Base-by-base conservation (phyloP, 2,329 filamentous ascomycete genomes). In the Orbilia blumenaviensis region DNA sequence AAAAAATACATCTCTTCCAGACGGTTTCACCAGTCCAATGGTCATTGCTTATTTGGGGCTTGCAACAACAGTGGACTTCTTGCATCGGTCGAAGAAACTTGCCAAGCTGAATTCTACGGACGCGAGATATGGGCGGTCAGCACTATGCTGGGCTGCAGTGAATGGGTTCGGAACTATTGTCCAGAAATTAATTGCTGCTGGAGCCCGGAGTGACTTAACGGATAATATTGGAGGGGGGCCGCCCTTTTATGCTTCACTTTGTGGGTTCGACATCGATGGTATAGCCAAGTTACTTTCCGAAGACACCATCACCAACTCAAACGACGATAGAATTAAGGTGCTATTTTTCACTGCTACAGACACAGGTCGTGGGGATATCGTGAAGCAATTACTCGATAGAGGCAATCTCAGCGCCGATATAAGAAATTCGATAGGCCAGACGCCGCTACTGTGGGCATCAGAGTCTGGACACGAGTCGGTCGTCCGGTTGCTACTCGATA, bases 141-240 rank as follows among this genome's bases (percentile, higher is more conserved):
- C 66, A 18, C 23, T 69, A 23, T 8, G 34, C 2, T 62, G 54
- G 23, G 63, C 46, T 3, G 36, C 58, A 12, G 44, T 18, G 48
- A 58, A 58, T 21, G 18, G 46, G 16, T 18, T 56, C 2, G 21
- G 3, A n/a, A 0, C 12, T 1, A 25, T 61, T 1, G 12, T 68
- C 12, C 7, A 25, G 12, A 10, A 14, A 42, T 14, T 68, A 29
- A 25, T 68, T 41, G 42, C 42, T 14, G 52, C 52, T 1, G 66
- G 52, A 42, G 66, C 66, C 18, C 27, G 25, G 9, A 16, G 29
- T 8, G 29, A 50, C 27, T 5, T 68, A 10, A 8, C 12, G 16
- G 66, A 68, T 48, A 27, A 41, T 14, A 7, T 50, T 21, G 66
- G 66, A 18, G 66, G 29, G 12, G 61, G 52, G 9, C 66, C 66